Percentiles rank a stretch among this genome's conserved stretches.
Conservation (phyloP, 2,329 filamentous ascomycete species). For the Diaporthe vaccinii region DNA sequence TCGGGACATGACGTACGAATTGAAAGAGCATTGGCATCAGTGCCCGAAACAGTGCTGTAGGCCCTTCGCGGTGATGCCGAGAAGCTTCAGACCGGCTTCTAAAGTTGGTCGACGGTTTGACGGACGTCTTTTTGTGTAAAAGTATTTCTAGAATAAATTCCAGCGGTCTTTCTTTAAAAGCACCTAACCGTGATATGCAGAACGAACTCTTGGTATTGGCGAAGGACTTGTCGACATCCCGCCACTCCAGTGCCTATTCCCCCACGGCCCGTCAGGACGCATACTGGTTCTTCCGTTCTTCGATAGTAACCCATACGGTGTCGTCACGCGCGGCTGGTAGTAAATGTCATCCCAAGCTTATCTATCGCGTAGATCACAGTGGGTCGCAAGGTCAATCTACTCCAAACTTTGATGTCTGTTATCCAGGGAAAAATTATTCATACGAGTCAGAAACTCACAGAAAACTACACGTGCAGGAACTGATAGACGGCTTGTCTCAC, state of each 20-base stretch:
- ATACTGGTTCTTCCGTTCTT: neutral
- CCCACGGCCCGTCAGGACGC: too few relatives aligned
- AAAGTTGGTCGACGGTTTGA: neutral
- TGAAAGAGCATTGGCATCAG: neutral
- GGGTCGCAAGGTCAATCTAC: neutral
- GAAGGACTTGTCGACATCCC: too few relatives aligned
- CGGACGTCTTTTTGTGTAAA: too few relatives aligned
- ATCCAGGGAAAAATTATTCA: neutral
- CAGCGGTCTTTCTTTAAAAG: rapidly evolving
- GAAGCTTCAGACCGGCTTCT: neutral
- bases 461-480: neutral
- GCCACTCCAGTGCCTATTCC: neutral
- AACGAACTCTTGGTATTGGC: neutral
- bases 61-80: neutral
- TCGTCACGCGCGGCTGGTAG: neutral
- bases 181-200: neutral
- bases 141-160: too few relatives aligned
- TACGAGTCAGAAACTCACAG: neutral
- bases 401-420: neutral
- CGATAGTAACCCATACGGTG: neutral
- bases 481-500: too few relatives aligned
- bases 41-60: neutral
- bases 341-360: neutral
- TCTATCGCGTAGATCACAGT: neutral
- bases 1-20: neutral